A percentile compares a stretch with the other conserved stretches of the same genome.
Evolutionary conservation across 495 filamentous ascomycete species (phyloP).

Genomic region (Aspergillus olivimuriae): DNA sequence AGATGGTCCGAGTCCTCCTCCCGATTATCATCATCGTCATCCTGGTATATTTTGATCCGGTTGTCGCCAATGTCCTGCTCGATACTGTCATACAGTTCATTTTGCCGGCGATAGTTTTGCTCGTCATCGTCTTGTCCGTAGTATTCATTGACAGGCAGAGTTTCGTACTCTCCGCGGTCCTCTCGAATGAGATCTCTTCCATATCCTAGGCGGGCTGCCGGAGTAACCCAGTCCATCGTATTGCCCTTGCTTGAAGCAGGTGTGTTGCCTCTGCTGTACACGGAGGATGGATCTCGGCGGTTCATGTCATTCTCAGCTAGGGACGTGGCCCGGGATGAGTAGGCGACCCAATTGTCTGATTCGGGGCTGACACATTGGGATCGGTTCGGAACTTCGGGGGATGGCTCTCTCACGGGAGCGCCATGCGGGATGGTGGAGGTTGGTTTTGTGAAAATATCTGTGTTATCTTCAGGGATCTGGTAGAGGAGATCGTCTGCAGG

Average conservation of each 20-base stretch:
- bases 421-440: conserved; percentile 18
- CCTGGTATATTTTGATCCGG: conserved; percentile 39
- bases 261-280: conserved; percentile 36
- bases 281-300: conserved; percentile 37
- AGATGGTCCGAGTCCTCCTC: conserved; percentile 23
- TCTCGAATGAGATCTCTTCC: conserved; percentile 16
- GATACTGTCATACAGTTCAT: conserved; percentile 19
- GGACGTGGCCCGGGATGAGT: conserved; percentile 48
- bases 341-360: conserved; percentile 56
- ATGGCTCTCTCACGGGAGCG: conserved; percentile 27
- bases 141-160: conserved; percentile 31
- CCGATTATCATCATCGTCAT: conserved; percentile 38
- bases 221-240: conserved; percentile 32
- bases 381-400: conserved; percentile 19
- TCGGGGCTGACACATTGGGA: conserved; percentile 32
- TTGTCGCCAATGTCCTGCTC: conserved; percentile 35
- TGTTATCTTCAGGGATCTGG: conserved; percentile 18
- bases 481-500: conserved; percentile 23
- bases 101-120: conserved; percentile 12
- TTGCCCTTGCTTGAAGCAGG: conserved; percentile 30
- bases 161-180: conserved; percentile 35
- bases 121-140: conserved; percentile 30
- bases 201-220: background rate
- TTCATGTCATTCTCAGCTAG: conserved; percentile 32
- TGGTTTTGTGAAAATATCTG: conserved; percentile 15